Percentiles rank a stretch among this genome's conserved stretches.
These are phyloP conservation scores for Globisporangium heterothallicum DNA, from an alignment of 352 stramenopile genomes.

Conservation along the genomic window DNA sequence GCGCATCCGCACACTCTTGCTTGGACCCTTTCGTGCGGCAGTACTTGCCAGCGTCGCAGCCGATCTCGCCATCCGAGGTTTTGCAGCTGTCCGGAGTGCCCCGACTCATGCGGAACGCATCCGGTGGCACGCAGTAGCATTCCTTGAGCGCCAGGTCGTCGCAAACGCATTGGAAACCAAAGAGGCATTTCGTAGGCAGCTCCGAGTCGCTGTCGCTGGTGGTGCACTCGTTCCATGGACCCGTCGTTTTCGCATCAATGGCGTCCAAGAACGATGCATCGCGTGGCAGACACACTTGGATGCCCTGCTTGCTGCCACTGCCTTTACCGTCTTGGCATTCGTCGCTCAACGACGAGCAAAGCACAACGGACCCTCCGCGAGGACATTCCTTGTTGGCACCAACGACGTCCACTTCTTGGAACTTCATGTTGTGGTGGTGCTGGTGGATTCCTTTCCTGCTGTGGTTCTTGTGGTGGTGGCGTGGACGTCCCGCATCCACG, in stretches of 20 bases:
- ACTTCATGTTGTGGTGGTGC: conserved; percentile 35
- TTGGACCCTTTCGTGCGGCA: conserved; percentile 44
- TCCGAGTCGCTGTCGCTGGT: conserved; percentile 16
- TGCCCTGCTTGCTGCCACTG: conserved; percentile 12
- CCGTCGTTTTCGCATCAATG: conserved; percentile 30
- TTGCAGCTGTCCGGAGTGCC: conserved; percentile 24
- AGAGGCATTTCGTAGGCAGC: conserved; percentile 42
- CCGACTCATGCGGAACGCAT: conserved; percentile 36
- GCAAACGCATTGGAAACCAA: conserved; percentile 39
- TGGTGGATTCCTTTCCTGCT: too few relatives aligned
- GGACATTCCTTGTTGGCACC: conserved; percentile 33
- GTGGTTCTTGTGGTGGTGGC: conserved; percentile 16
- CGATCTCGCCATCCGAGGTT: conserved; percentile 23
- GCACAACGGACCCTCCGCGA: conserved; percentile 27
- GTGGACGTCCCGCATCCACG: neutral
- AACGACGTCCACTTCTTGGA: conserved; percentile 41
- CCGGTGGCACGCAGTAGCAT: conserved; percentile 44
- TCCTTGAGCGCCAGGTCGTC: conserved; percentile 36
- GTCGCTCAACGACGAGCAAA: conserved; percentile 36
- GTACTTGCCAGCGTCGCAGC: conserved; percentile 47
- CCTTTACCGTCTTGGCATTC: conserved; percentile 33
- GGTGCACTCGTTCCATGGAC: conserved; percentile 36
- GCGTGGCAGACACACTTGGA: conserved; percentile 30
- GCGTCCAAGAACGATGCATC: conserved; percentile 32
- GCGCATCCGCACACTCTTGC: conserved; percentile 40